Conservation (phyloP, 805 yeast genomes). For the Nematodospora valgi region DNA sequence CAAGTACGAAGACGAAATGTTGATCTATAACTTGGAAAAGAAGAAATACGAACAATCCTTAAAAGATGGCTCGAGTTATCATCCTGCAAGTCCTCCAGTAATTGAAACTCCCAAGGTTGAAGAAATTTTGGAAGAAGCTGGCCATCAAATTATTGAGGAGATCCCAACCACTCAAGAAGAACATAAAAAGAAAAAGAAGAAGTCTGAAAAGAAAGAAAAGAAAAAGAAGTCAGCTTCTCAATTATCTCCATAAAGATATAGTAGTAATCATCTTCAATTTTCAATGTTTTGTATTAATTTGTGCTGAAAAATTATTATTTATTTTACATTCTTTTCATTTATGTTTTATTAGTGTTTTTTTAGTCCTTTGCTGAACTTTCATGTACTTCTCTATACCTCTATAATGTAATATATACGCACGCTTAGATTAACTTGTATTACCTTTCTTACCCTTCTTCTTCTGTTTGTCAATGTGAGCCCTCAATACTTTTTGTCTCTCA, state of each 20-base stretch:
- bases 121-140: conserved; percentile 7
- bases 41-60: conserved; percentile 33
- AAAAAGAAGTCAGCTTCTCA: conserved; percentile 10
- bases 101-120: conserved; percentile 5
- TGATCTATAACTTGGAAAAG: conserved; percentile 28
- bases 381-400: too few species aligned
- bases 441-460: conserved; percentile 66
- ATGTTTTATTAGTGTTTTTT: too few species aligned
- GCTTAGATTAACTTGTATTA: too few species aligned
- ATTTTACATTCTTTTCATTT: too few species aligned
- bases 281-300: too few species aligned
- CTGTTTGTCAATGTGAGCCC: conserved; percentile 86
- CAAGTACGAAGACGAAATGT: conserved; percentile 47
- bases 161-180: conserved; percentile 2
- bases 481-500: conserved; percentile 82
- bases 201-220: conserved; percentile 15
- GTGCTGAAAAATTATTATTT: too few species aligned
- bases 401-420: too few species aligned
- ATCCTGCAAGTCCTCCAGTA: conserved; percentile 4
- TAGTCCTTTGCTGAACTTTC: too few species aligned
- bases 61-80: conserved; percentile 14
- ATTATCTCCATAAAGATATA: too few species aligned
- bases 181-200: conserved; percentile 35
- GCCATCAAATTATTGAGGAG: conserved; percentile 4
- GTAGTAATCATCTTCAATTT: too few species aligned